Conservation (phyloP, 192 early-diverging fungal genomes). For the Coemansia sp. region DNA sequence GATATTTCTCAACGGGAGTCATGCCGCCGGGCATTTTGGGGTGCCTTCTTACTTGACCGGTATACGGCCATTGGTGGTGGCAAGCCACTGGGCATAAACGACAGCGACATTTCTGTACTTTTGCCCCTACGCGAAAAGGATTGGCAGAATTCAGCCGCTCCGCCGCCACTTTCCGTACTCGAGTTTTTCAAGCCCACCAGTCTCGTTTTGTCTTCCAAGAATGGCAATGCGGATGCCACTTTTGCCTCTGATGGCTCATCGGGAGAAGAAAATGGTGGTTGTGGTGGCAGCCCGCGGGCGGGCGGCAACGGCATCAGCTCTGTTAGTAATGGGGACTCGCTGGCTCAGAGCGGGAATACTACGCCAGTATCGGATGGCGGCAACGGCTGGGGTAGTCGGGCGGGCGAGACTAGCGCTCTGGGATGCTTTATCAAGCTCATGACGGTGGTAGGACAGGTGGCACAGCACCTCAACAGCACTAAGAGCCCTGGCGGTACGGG, state of each 20-base stretch:
- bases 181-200: conserved; percentile 49
- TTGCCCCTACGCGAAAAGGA: conserved; percentile 47
- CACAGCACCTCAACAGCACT: conserved; percentile 47
- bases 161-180: conserved; percentile 37
- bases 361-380: conserved; percentile 9
- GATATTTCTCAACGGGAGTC: conserved; percentile 48
- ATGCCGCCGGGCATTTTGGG: conserved; percentile 57
- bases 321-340: conserved; percentile 19
- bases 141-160: conserved; percentile 27
- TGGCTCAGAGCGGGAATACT: conserved; percentile 21
- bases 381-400: conserved; percentile 30
- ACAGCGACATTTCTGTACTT: conserved; percentile 49
- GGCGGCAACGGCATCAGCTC: conserved; percentile 10
- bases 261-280: background rate
- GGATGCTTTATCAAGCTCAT: conserved; percentile 56
- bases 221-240: background rate
- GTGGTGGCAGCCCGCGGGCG: background rate
- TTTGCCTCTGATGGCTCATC: background rate
- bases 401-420: conserved; percentile 33
- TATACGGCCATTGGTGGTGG: conserved; percentile 56
- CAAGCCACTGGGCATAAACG: conserved; percentile 56
- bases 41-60: conserved; percentile 47
- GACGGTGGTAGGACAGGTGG: conserved; percentile 51
- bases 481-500: conserved; percentile 10
- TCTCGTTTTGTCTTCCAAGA: conserved; percentile 1